Evolutionary conservation across 257 asterid genomes (phyloP).

Genomic region (Striga asiatica): DNA sequence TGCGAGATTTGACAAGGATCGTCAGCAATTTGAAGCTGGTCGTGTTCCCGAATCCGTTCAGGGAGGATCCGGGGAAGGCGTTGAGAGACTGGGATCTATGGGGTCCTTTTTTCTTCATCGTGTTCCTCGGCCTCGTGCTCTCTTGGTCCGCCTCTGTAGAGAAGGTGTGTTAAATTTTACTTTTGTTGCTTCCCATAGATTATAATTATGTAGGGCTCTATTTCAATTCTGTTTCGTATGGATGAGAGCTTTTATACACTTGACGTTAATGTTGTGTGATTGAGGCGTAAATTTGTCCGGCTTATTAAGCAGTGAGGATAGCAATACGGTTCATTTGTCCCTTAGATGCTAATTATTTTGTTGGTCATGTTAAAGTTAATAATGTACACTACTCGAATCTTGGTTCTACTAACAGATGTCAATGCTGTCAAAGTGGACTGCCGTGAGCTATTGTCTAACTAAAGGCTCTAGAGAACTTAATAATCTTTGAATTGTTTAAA

Average conservation of each 20-base stretch:
- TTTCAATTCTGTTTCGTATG: not conserved
- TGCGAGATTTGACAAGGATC: slow-evolving; percentile 62
- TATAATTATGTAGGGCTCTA: not conserved
- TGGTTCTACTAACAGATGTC: not conserved
- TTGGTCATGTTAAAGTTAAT: not conserved
- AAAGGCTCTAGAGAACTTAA: not conserved
- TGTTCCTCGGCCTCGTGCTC: slow-evolving; percentile 65
- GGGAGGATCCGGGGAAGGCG: slow-evolving; percentile 85
- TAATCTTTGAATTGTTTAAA: not conserved
- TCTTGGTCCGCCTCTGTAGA: slow-evolving; percentile 83
- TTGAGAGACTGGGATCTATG: slow-evolving; percentile 82
- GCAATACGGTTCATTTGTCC: not conserved
- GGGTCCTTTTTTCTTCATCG: slow-evolving; percentile 87
- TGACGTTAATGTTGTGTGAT: not conserved
- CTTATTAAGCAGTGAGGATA: not conserved
- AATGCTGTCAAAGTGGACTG: not conserved
- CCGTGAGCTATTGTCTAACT: not conserved
- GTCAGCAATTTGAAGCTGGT: slow-evolving; percentile 71
- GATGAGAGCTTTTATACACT: not conserved
- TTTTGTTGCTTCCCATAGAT: not conserved
- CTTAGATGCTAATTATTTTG: not conserved
- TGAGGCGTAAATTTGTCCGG: not conserved
- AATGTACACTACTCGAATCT: not conserved
- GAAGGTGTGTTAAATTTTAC: slow-evolving; percentile 32
- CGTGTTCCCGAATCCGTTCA: slow-evolving; percentile 66